Conservation (phyloP, 2,329 filamentous ascomycete species). For the Fusarium agapanthi region DNA sequence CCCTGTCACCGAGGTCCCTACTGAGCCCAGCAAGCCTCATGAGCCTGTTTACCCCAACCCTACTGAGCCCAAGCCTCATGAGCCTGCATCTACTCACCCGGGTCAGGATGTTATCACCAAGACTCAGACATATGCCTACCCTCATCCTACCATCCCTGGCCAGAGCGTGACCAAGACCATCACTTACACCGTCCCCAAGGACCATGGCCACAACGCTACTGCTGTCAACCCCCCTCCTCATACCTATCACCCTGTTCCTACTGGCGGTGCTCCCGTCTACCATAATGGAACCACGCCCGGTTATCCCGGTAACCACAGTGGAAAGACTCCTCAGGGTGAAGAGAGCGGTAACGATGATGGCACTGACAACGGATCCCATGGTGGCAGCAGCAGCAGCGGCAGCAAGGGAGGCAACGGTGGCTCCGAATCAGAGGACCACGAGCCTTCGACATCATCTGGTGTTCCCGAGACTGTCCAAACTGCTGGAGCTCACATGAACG, state of each 20-base stretch:
- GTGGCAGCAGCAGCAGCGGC: neutral
- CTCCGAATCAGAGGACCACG: slow-evolving; percentile 16
- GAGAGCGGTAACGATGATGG: slow-evolving; percentile 6
- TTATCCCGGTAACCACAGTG: slow-evolving; percentile 25
- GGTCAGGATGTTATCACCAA: slow-evolving; percentile 37
- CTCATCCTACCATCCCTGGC: slow-evolving; percentile 37
- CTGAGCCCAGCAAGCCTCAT: slow-evolving; percentile 27
- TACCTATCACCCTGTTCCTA: slow-evolving; percentile 31
- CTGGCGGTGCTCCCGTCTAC: slow-evolving; percentile 20
- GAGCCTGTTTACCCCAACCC: slow-evolving; percentile 25
- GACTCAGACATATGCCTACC: slow-evolving; percentile 40
- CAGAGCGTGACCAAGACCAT: slow-evolving; percentile 38
- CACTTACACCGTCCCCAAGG: slow-evolving; percentile 38
- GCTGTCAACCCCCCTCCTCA: slow-evolving; percentile 31
- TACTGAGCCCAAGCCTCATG: slow-evolving; percentile 31
- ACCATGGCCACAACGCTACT: slow-evolving; percentile 29
- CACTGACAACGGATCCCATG: slow-evolving; percentile 1
- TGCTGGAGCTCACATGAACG: slow-evolving; percentile 44
- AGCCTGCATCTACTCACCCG: slow-evolving; percentile 31
- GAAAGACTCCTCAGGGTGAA: slow-evolving; percentile 26
- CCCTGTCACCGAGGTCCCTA: slow-evolving; percentile 27
- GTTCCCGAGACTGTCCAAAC: slow-evolving; percentile 35
- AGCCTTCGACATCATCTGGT: slow-evolving; percentile 22
- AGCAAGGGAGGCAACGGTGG: neutral
- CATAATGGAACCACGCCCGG: slow-evolving; percentile 28